Percentiles rank a stretch among this genome's conserved stretches.
Conservation (phyloP, 495 filamentous ascomycete species). For the Penicillium angulare region DNA sequence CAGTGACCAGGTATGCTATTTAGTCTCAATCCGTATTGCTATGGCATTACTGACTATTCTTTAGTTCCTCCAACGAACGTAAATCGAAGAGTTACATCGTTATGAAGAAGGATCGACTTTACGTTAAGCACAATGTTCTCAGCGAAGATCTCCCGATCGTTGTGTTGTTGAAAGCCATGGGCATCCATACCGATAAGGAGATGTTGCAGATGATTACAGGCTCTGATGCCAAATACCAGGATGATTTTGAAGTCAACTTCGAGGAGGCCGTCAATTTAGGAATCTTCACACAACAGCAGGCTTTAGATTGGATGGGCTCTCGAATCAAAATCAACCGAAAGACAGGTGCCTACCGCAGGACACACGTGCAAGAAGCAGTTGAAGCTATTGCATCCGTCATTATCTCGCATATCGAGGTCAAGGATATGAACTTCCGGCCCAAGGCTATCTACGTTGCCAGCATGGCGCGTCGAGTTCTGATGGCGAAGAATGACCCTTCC, state of each 20-base stretch:
- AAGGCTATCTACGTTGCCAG: slow-evolving; percentile 95
- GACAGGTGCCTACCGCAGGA: slow-evolving; percentile 55
- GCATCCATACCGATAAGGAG: slow-evolving; percentile 89
- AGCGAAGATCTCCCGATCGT: slow-evolving; percentile 91
- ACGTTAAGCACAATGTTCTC: slow-evolving; percentile 88
- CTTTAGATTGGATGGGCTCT: slow-evolving; percentile 83
- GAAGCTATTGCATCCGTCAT: slow-evolving; percentile 90
- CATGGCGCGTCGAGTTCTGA: slow-evolving; percentile 91
- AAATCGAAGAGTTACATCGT: slow-evolving; percentile 97
- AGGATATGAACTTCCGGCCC: slow-evolving; percentile 85
- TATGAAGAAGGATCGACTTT: slow-evolving; percentile 85
- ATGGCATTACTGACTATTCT: background rate
- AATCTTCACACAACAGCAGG: slow-evolving; percentile 89
- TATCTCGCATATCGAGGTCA: slow-evolving; percentile 88
- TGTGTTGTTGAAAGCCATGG: slow-evolving; percentile 88
- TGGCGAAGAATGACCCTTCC: slow-evolving; percentile 83
- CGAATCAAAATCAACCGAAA: slow-evolving; percentile 81
- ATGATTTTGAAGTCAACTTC: slow-evolving; percentile 91
- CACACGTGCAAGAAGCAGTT: slow-evolving; percentile 80
- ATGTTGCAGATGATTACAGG: slow-evolving; percentile 87
- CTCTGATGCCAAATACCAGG: slow-evolving; percentile 80
- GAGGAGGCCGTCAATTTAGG: slow-evolving; percentile 81
- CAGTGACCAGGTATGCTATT: slow-evolving; percentile 68
- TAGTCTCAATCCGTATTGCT: background rate
- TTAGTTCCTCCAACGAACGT: slow-evolving; percentile 89